Conservation (phyloP, 306 rosid genomes). For the Cicer cuneatum region DNA sequence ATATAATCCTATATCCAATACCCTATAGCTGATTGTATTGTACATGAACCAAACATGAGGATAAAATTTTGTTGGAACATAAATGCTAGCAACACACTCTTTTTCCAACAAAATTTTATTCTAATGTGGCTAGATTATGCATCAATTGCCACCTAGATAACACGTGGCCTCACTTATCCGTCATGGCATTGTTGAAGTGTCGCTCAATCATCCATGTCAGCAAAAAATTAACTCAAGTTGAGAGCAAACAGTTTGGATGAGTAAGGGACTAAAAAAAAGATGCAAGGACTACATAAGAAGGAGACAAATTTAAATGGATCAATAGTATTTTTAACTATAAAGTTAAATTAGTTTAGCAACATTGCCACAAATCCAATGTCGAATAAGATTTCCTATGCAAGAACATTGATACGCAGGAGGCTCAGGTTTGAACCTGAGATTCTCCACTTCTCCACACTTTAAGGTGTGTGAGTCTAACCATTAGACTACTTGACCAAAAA, state of each 20-base stretch:
- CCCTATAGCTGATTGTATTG: not conserved
- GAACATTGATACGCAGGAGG: too few species aligned
- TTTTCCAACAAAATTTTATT: not conserved
- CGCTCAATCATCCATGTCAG: not conserved
- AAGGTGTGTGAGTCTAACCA: too few species aligned
- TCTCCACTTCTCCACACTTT: too few species aligned
- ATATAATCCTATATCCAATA: slow-evolving; percentile 6
- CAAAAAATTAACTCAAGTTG: not conserved
- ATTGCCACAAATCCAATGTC: not conserved
- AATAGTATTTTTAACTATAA: not conserved
- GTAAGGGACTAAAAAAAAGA: not conserved
- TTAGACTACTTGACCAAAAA: too few species aligned
- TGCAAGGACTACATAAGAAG: not conserved
- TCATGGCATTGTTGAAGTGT: not conserved
- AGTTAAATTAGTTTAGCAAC: not conserved
- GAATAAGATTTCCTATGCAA: not conserved
- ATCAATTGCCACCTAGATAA: not conserved
- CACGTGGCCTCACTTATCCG: not conserved
- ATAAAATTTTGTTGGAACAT: not conserved
- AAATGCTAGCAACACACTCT: not conserved
- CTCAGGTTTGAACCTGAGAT: too few species aligned
- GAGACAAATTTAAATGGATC: not conserved
- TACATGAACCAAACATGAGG: not conserved
- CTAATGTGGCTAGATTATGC: not conserved
- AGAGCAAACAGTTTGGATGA: too few species aligned